A percentile compares a stretch with the other conserved stretches of the same genome.
Conservation (phyloP, 2,329 filamentous ascomycete species). For the Gliomastix tumulicola region DNA sequence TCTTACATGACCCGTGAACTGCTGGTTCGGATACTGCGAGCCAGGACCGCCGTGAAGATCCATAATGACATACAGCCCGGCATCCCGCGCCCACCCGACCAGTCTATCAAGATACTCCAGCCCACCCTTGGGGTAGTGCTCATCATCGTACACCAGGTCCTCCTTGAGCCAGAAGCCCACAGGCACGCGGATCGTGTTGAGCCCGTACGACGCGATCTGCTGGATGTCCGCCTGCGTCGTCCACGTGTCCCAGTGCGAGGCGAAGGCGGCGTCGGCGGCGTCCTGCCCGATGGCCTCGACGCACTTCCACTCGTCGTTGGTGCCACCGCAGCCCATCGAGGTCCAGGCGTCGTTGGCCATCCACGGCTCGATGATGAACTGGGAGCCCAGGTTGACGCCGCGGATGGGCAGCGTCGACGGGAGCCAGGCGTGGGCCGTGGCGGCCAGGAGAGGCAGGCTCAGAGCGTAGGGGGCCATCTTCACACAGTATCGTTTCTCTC, state of each 20-base stretch:
- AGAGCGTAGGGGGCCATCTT: too few relatives aligned
- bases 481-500: too few relatives aligned
- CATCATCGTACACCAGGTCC: constrained; percentile 30
- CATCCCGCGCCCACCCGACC: constrained; percentile 38
- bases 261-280: constrained; percentile 25
- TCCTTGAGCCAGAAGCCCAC: constrained; percentile 50
- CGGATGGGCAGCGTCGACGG: constrained; percentile 1
- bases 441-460: not conserved
- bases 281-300: constrained; percentile 1
- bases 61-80: constrained; percentile 45
- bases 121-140: constrained; percentile 14
- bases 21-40: constrained; percentile 25
- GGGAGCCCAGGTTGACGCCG: constrained; percentile 5
- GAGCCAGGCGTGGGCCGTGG: too few relatives aligned
- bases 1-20: constrained; percentile 31
- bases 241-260: constrained; percentile 42
- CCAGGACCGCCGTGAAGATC: constrained; percentile 46
- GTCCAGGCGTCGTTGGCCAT: constrained; percentile 5
- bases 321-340: constrained; percentile 4
- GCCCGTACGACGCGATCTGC: constrained; percentile 36
- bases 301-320: constrained; percentile 3
- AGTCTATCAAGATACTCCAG: constrained; percentile 37
- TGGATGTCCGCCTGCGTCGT: constrained; percentile 40
- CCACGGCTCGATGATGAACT: constrained; percentile 6
- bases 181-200: constrained; percentile 47